These are phyloP conservation scores for Botrytis porri DNA, from an alignment of 2,329 filamentous ascomycete species.

Conservation along the genomic window DNA sequence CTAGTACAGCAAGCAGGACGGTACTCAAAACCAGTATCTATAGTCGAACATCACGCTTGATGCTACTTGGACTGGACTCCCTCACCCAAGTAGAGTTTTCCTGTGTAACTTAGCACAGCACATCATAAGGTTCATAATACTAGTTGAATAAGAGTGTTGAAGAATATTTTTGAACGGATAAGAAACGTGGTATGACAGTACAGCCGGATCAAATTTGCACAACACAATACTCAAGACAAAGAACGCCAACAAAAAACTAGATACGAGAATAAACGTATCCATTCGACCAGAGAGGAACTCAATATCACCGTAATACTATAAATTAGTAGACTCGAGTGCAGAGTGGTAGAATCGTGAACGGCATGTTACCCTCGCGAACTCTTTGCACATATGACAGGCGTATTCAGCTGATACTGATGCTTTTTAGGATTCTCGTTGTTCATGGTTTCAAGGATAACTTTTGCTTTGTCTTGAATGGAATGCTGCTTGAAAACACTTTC, in stretches of 20 bases:
- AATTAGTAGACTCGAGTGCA: no score
- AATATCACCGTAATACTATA: not conserved
- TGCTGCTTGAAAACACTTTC: no score
- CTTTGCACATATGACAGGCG: no score
- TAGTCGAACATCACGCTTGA: not conserved
- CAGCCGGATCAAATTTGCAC: not conserved
- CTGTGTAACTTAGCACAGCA: not conserved
- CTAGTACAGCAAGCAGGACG: not conserved
- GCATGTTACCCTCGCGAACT: no score
- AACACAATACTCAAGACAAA: not conserved
- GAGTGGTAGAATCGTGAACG: no score
- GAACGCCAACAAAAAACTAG: not conserved
- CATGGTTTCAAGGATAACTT: no score
- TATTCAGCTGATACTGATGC: no score
- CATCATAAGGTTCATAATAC: not conserved
- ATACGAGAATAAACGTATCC: not conserved
- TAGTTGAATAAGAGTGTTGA: not conserved
- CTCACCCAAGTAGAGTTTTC: not conserved
- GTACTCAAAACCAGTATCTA: not conserved
- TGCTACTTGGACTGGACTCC: not conserved
- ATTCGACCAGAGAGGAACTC: not conserved
- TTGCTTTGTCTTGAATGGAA: no score
- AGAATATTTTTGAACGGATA: not conserved
- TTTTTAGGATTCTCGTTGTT: no score
- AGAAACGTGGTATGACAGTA: not conserved